Evolutionary conservation across 2,329 filamentous ascomycete genomes (phyloP), one percentile per base, ranked within the genome.

Genomic region (Penicillium decumbens): DNA sequence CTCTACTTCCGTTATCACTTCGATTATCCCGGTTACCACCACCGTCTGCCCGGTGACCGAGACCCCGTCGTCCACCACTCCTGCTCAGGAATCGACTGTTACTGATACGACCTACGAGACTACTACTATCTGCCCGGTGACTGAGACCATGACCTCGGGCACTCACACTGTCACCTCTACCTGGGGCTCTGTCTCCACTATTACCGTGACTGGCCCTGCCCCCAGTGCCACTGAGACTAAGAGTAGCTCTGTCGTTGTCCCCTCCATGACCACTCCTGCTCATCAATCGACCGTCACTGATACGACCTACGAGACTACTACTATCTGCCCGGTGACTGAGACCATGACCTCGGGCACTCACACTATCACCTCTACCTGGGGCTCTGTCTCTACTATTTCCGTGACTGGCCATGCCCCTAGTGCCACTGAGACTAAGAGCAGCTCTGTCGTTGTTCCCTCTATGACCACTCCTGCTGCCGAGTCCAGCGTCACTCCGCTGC

Each of bases 1-100:
- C 45, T 75, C 74, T 12, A 73, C 76, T 41, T 74, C 71, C 1
- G 64, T 81, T 32, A 70, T 78, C 45, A 81, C 79, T 1, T 74
- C 80, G 48, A 81, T 78, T 9, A 65, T 85, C 52, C 48, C 43
- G n/a, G 43, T 44, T 12, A 47, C 43, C 12, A 12, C 78, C 60
- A 84, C 81, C 33, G 63, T 82, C 63, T 83, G 80, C 71, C 80
- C 71, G 20, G 61, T 63, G 28, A 61, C 58, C 1, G 18, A 65
- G 30, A 58, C 53, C 29, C 45, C 48, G 6, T 52, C 46, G 7
- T 54, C 53, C 7, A 53, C 47, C 9, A 49, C 40, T 32, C 51
- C 59, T 35, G 59, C 49, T 30, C 48, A 51, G 45, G 53, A 44
- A 29, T 40, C 51, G 23, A 47, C 55, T 29, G 49, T 52, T 5